phyloP scores from a whole-genome alignment of 257 asterid species.

The Ilex asprella region DNA sequence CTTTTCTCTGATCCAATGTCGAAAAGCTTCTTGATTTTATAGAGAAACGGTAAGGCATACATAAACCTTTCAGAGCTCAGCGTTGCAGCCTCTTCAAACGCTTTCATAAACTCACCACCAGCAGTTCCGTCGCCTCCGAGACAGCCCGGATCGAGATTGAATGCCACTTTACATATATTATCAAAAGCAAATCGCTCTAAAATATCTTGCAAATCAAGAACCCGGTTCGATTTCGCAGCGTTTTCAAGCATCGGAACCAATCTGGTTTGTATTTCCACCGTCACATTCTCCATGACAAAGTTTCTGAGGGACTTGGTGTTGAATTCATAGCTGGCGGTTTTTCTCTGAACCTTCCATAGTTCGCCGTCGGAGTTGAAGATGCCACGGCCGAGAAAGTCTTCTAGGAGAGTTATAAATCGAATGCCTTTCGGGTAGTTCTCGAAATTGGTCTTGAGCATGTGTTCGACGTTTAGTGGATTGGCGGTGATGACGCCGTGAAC shows the following conservation, averaged over 20 bases:
- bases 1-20: conserved; percentile 60
- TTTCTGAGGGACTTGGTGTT: conserved; percentile 75
- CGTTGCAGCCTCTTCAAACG: conserved; percentile 73
- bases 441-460: conserved; percentile 67
- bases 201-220: conserved; percentile 61
- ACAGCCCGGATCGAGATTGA: conserved; percentile 72
- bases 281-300: conserved; percentile 59
- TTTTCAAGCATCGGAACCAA: conserved; percentile 45
- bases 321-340: conserved; percentile 85
- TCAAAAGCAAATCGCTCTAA: conserved; percentile 84
- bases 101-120: conserved; percentile 63
- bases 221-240: conserved; percentile 19
- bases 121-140: conserved; percentile 55
- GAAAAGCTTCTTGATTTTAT: conserved; percentile 38
- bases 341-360: conserved; percentile 64
- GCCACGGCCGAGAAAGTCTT: conserved; percentile 72
- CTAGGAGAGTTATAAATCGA: conserved; percentile 42
- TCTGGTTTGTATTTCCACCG: conserved; percentile 38
- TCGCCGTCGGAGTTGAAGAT: conserved; percentile 75
- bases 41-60: conserved; percentile 42
- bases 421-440: conserved; percentile 76
- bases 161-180: conserved; percentile 66
- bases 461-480: conserved; percentile 55
- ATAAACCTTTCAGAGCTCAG: conserved; percentile 74
- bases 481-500: conserved; percentile 72